phyloP scores from a whole-genome alignment of 1,139 yeast species.

The Saccharomyces hybrid region DNA sequence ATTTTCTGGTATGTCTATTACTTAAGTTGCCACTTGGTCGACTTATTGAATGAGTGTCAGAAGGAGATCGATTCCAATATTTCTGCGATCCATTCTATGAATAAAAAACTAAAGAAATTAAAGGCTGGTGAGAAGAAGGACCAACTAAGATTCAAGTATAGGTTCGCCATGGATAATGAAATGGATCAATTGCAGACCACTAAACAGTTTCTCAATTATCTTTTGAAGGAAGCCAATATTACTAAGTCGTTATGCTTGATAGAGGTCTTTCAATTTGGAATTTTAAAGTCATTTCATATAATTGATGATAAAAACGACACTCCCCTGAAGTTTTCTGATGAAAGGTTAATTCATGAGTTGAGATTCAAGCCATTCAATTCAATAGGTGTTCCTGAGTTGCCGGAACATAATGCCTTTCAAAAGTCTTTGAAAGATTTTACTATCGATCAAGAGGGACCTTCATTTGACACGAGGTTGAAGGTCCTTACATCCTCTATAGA shows the following conservation, averaged over 20 bases:
- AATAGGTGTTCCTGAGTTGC: constrained; percentile 69
- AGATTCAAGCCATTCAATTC: constrained; percentile 79
- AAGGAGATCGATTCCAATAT: constrained; percentile 38
- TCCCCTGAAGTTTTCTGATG: constrained; percentile 35
- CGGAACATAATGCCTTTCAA: constrained; percentile 36
- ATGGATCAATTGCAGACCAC: constrained; percentile 24
- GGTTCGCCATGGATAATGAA: constrained; percentile 18
- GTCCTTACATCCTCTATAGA: constrained; percentile 13
- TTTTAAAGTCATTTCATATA: constrained; percentile 35
- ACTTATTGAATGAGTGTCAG: constrained; percentile 46
- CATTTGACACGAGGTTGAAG: constrained; percentile 13
- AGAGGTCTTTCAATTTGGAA: constrained; percentile 35
- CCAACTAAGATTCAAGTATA: constrained; percentile 25
- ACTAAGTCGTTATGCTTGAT: constrained; percentile 35
- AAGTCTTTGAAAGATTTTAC: constrained; percentile 19
- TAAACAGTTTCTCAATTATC: constrained; percentile 20
- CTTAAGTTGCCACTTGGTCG: constrained; percentile 42
- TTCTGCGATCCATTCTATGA: constrained; percentile 30
- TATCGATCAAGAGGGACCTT: constrained; percentile 15
- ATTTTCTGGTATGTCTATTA: constrained; percentile 63
- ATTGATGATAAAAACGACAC: constrained; percentile 33
- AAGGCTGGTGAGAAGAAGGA: constrained; percentile 33
- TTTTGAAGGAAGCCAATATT: constrained; percentile 34
- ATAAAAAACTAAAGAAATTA: constrained; percentile 42
- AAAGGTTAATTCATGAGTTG: constrained; percentile 50